Conservation (phyloP, 495 filamentous ascomycete genomes). For the Chaetomium fimeti region DNA sequence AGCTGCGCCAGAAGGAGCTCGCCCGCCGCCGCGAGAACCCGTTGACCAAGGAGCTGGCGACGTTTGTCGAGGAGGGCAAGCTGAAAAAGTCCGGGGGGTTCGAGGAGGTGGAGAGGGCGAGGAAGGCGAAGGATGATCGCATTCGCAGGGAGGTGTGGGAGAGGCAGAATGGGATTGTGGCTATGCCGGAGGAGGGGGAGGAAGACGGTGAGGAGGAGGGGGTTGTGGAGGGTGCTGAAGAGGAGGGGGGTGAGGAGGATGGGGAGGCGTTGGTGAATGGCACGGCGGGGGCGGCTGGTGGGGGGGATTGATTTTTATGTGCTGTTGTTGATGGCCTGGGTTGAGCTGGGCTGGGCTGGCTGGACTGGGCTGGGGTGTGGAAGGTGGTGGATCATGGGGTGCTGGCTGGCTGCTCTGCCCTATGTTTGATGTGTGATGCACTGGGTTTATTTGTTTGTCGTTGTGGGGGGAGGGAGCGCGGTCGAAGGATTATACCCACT, state of each 20-base stretch:
- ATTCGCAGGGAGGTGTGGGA: constrained; percentile 85
- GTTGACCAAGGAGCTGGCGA: constrained; percentile 83
- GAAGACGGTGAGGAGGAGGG: background rate
- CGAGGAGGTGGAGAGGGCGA: constrained; percentile 85
- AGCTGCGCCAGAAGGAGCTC: constrained; percentile 80
- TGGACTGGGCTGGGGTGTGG: background rate
- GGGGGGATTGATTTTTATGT: background rate
- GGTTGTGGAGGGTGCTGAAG: background rate
- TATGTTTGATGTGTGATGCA: background rate
- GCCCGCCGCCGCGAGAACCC: constrained; percentile 72
- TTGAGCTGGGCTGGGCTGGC: too few species aligned
- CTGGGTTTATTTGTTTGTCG: background rate
- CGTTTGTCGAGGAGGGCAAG: constrained; percentile 86
- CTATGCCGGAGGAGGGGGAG: constrained; percentile 31
- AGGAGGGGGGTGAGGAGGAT: background rate
- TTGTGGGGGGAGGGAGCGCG: background rate
- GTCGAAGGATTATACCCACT: constrained; percentile 16
- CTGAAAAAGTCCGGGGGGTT: constrained; percentile 94
- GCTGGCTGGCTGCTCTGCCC: background rate
- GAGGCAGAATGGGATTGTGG: constrained; percentile 54
- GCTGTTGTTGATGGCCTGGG: background rate
- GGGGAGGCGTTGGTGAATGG: constrained; percentile 8
- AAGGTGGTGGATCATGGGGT: background rate
- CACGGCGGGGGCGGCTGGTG: background rate
- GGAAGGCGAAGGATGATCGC: constrained; percentile 82